phyloP scores from a whole-genome alignment of 169 alveolate genomes.

The Ichthyophthirius multifiliis region DNA sequence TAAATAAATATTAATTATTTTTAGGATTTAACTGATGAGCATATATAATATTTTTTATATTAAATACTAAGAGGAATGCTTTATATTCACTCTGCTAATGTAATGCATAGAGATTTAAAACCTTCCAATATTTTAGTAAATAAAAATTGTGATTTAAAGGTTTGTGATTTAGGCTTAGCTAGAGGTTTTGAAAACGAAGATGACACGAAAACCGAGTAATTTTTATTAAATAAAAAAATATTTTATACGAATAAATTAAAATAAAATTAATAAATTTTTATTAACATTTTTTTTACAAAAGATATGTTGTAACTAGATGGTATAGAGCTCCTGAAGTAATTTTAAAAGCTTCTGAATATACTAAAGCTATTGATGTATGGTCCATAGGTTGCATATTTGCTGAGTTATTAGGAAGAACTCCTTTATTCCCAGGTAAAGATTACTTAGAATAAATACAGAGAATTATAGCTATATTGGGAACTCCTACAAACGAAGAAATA shows the following conservation, averaged over 20 bases:
- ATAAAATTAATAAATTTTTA: background rate
- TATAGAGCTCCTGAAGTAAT: constrained; percentile 96
- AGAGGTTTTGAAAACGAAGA: constrained; percentile 70
- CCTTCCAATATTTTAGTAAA: constrained; percentile 85
- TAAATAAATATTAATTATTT: constrained; percentile 46
- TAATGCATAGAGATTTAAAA: constrained; percentile 86
- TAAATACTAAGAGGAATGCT: constrained; percentile 82
- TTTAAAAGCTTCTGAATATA: constrained; percentile 89
- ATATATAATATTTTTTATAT: constrained; percentile 84
- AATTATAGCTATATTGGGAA: constrained; percentile 85
- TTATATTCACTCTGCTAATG: constrained; percentile 84
- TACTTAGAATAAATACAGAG: constrained; percentile 89
- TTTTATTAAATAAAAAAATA: no score
- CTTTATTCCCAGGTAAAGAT: constrained; percentile 91
- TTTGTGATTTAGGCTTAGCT: constrained; percentile 88
- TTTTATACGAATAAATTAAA: background rate
- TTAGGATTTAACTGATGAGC: constrained; percentile 89
- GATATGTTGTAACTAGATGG: constrained; percentile 93
- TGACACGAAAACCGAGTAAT: constrained; percentile 47
- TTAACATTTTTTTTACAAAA: constrained; percentile 39
- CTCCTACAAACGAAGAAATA: constrained; percentile 86
- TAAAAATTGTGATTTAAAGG: constrained; percentile 84
- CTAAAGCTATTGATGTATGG: constrained; percentile 94
- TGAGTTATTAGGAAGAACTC: constrained; percentile 85
- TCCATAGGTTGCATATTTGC: constrained; percentile 93